Base-by-base conservation (phyloP, 441 rosid species). In the Populus hybrid region DNA sequence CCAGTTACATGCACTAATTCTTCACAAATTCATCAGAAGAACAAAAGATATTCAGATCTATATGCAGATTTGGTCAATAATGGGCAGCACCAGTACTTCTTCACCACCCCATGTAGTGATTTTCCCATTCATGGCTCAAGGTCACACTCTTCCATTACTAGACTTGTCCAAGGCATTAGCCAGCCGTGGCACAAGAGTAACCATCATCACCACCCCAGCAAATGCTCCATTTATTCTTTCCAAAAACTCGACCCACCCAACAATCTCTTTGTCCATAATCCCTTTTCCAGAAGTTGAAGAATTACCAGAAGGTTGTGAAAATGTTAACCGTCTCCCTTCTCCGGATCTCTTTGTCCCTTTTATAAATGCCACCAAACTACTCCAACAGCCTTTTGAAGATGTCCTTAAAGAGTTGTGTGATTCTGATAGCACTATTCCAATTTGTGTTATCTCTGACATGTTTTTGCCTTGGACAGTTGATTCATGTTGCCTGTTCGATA, bases 121-220 rank as follows among this genome's bases (percentile, higher is more conserved):
- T 18, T 85, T 85, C 76, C 88, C 88, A 21, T 73, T 34, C 77
- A 70, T 83, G 86, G 84, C 88, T 63, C 86, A 72, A 24, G 88
- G 88, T 40, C 88, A 28, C 30, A 28, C 30, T 28, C 30, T 28
- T 28, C 30, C 30, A 30, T 30, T 30, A 30, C 32, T 30, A 34
- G 88, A 85, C 78, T 1, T 81, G 21, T 65, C 84, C 76, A 79
- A 71, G 74, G 83, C 79, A n/a, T 28, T 85, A 3, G 65, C 82
- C 1, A 4, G 26, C 35, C 78, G 71, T 12, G 79, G 77, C 19
- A 4, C 79, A 9, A 35, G 23, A 38, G 79, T 79, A 53, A 83
- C 78, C 46, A 72, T 85, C 38, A 67, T 80, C 77, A 65, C 85
- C 35, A 85, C 85, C 26, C 81, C 84, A 23, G 66, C 65, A 30